Percentiles rank a stretch among this genome's conserved stretches.
Evolutionary conservation across 495 filamentous ascomycete genomes (phyloP).

Genomic region (Platismatia glauca): DNA sequence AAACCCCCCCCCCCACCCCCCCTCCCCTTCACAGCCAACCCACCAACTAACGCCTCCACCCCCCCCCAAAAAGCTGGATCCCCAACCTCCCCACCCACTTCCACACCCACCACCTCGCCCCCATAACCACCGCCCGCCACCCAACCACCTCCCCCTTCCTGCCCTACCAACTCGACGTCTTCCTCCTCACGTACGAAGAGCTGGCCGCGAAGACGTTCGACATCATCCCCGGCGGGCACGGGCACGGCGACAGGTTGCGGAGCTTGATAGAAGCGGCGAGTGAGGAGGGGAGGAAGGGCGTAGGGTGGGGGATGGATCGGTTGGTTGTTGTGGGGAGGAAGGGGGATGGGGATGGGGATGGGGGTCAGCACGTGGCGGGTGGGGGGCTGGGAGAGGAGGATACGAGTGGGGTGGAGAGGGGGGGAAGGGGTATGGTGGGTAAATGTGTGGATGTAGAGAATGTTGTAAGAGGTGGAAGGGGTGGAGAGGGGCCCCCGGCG

Average conservation of each 20-base stretch:
- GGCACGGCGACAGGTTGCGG: not conserved
- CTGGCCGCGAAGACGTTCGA: not conserved
- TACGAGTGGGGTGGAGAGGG: slow-evolving; percentile 30
- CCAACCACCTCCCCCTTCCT: not conserved
- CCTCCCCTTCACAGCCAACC: not conserved
- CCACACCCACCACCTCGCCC: not conserved
- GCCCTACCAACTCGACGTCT: slow-evolving; percentile 8
- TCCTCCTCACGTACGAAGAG: slow-evolving; percentile 9
- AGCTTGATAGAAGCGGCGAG: slow-evolving; percentile 29
- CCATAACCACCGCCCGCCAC: not conserved
- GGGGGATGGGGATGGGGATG: slow-evolving; percentile 25
- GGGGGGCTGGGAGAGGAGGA: slow-evolving; percentile 40
- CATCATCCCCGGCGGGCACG: not conserved
- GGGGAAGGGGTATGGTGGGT: not conserved
- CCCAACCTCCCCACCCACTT: slow-evolving; percentile 1
- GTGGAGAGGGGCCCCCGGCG: too few species aligned
- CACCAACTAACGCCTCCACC: too few species aligned
- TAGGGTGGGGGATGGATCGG: slow-evolving; percentile 10
- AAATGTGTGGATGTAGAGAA: too few species aligned
- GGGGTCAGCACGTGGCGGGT: not conserved
- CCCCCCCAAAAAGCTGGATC: not conserved
- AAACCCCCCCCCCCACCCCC: not conserved
- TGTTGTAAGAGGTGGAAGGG: too few species aligned
- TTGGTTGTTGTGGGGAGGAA: slow-evolving; percentile 8
- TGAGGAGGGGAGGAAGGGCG: slow-evolving; percentile 24